Evolutionary conservation across 129 eudicot genomes (phyloP), one percentile per base, ranked within the genome.

Genomic region (Pulicaria dysenterica): DNA sequence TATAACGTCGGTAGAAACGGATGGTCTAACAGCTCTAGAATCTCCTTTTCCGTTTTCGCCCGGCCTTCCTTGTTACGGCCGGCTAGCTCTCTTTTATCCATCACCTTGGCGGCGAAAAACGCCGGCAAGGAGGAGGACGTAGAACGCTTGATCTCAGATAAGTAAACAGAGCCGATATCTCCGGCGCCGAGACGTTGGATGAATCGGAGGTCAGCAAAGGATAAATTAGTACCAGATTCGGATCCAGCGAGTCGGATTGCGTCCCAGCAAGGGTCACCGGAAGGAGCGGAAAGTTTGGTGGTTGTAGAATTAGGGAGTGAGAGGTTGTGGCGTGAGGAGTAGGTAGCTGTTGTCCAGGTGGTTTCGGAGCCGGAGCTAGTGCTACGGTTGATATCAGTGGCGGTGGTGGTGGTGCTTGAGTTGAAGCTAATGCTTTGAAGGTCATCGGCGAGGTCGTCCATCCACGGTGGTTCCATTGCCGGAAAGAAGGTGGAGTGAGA

Each of bases 391-490:
- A 84, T 85, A 64, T 82, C 92, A 4, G 92, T 84, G 64, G 86
- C 82, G 11, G 91, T 83, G 45, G 83, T 70, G 60, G 86, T 62
- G 64, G 95, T 78, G 57, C 95, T 79, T 75, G 96, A 89, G 88
- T 92, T 92, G 95, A 92, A 92, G 74, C 98, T 92, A 44, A 89
- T 71, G 88, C 96, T 89, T 67, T 89, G 89, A 69, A 92, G 86
- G 84, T 92, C 94, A 68, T 89, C 96, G 73, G 89, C 72, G 12
- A 92, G 50, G 74, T 85, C 89, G 80, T 86, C 91, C 0, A 64
- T 49, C 87, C 83, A 73, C 47, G 97, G 96, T 39, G 74, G 79
- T 58, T 79, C 78, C 83, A 72, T 80, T 37, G 69, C 54, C 54
- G 59, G 73, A 72, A 49, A 43, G 48, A 5, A 19, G 11, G 34